Base-by-base conservation (phyloP, 495 filamentous ascomycete species). In the Gamarada debralockiae region DNA sequence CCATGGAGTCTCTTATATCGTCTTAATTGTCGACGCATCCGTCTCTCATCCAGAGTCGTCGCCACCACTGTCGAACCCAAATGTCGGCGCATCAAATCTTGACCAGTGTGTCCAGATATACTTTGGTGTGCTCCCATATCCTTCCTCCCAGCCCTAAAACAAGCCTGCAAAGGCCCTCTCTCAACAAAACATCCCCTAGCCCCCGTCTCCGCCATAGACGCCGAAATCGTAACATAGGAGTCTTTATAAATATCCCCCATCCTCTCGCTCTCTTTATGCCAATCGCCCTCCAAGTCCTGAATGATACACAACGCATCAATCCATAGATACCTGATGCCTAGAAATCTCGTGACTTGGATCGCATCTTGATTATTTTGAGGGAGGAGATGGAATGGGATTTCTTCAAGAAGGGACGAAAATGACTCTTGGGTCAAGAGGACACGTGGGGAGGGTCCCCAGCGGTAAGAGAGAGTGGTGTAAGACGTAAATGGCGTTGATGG, bases 241-340 rank as follows among this genome's bases (percentile, higher is more conserved):
- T 31, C 23, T 6, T 23, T 18, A 17, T 48, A 48, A 17, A 48
- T 23, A 8, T 48, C 22, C 22, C 44, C 44, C 22, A 48, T 48
- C 10, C 13, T 48, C 5, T 18, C 47, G 10, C 31, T 8, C 34
- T 50, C 47, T 23, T 9, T 8, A 4, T 50, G 9, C 47, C 47
- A 48, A 31, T 50, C 47, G 5, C 23, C 15, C 14, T 23, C 15
- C 17, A 20, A 39, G 8, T 31, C 47, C 39, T 50, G 47, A 23
- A 39, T 39, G 17, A 50, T 50, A 21, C 47, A 50, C 8, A 50
- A 20, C 5, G 20, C n/a, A 23, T 39, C 47, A 5, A 50, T 21
- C 47, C 34, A 39, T 5, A 50, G 29, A 22, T 50, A 50, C 22
- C 21, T 8, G 17, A 39, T 50, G 14, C 47, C 47, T 22, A 39